Conservation (phyloP, 2,329 filamentous ascomycete genomes). For the Sporothrix luriei region DNA sequence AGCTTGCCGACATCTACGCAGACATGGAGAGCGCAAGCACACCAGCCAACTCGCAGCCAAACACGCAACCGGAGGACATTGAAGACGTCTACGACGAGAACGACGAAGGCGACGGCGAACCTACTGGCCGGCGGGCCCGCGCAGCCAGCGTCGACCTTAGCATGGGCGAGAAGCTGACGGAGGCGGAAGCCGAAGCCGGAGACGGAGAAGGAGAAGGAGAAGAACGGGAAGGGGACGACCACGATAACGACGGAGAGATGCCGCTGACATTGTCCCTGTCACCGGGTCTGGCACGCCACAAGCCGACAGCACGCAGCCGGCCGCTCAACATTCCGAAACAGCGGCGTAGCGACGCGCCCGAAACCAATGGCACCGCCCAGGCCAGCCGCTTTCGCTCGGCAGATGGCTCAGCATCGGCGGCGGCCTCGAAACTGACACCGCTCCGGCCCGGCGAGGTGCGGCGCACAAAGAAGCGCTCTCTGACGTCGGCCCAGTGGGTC, state of each 20-base stretch:
- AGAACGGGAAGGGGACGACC: neutral
- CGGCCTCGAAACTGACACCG: neutral
- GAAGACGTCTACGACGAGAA: neutral
- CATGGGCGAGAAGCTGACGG: slow-evolving; percentile 25
- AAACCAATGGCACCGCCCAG: neutral
- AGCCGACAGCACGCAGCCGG: slow-evolving; percentile 19
- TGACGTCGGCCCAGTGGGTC: slow-evolving; percentile 27
- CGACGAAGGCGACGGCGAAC: neutral
- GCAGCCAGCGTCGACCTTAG: slow-evolving; percentile 32
- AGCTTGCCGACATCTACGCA: neutral
- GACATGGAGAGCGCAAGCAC: slow-evolving; percentile 24
- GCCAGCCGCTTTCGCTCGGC: neutral
- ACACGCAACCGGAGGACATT: slow-evolving; percentile 3
- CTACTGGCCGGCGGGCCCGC: slow-evolving; percentile 14
- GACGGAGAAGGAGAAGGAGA: neutral
- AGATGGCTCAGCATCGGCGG: neutral
- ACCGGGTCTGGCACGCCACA: slow-evolving; percentile 24
- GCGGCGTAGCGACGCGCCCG: neutral
- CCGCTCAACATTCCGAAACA: neutral
- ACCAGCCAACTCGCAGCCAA: neutral
- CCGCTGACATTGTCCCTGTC: slow-evolving; percentile 29
- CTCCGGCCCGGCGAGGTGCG: slow-evolving; percentile 1
- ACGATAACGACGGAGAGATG: neutral
- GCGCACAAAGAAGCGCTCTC: slow-evolving; percentile 29
- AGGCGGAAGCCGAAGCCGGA: neutral